Conservation (phyloP, 208 protist genomes). For the Hexamita inflata region DNA sequence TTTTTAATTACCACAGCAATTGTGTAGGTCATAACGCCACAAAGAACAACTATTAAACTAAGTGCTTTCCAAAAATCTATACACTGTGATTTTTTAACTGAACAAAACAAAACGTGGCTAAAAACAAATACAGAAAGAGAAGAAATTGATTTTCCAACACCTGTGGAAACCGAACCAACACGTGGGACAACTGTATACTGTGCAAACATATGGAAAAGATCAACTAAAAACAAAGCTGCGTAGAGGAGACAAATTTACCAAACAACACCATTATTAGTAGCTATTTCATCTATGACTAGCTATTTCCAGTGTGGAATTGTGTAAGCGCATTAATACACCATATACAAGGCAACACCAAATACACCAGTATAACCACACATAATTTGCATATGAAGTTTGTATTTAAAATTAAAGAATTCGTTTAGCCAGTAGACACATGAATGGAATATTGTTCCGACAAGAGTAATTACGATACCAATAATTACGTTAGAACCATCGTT, state of each 20-base stretch:
- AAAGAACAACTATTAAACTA: neutral
- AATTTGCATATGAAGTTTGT: neutral
- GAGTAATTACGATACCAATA: neutral
- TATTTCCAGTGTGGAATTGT: neutral
- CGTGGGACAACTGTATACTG: conserved; percentile 1
- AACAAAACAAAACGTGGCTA: conserved; percentile 11
- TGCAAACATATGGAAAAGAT: neutral
- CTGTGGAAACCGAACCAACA: neutral
- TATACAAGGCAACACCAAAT: neutral
- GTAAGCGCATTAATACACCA: neutral
- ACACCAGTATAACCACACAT: neutral
- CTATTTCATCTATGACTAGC: neutral
- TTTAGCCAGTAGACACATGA: conserved; percentile 16
- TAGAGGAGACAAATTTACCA: neutral
- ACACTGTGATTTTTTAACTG: neutral
- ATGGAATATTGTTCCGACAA: conserved; percentile 10
- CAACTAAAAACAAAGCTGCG: neutral
- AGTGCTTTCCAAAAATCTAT: conserved; percentile 1
- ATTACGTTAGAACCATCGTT: neutral
- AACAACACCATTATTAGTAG: neutral
- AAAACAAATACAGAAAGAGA: conserved; percentile 1
- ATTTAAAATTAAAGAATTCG: conserved; percentile 13
- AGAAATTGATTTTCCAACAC: neutral
- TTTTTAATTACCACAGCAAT: too few species aligned
- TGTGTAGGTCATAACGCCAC: neutral